Evolutionary conservation across 495 filamentous ascomycete species (phyloP).

Genomic region (Penicillium canariense): DNA sequence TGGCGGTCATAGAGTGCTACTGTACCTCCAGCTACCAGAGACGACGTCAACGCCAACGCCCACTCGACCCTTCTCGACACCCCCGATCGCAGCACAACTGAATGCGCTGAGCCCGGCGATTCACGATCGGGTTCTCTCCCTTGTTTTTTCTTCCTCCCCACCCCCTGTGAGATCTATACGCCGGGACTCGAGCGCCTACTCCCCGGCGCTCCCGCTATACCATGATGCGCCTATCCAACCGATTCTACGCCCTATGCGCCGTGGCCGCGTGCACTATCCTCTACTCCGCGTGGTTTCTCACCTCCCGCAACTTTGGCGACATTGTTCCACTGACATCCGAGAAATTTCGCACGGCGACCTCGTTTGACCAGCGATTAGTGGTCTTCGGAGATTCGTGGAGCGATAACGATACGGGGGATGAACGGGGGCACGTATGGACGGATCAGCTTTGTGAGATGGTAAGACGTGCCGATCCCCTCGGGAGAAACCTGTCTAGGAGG

Average conservation of each 20-base stretch:
- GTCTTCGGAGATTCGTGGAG: conserved; percentile 53
- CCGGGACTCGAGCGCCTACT: no score
- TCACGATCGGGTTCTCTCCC: background rate
- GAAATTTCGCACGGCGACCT: conserved; percentile 20
- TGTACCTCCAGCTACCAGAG: background rate
- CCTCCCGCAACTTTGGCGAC: conserved; percentile 28
- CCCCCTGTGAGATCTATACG: no score
- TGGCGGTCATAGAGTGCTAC: no score
- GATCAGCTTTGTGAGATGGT: conserved; percentile 47
- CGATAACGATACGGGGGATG: conserved; percentile 39
- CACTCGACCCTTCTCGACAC: background rate
- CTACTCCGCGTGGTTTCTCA: conserved; percentile 33
- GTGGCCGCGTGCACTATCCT: conserved; percentile 36
- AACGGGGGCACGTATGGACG: conserved; percentile 42
- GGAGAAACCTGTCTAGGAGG: background rate
- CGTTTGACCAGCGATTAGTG: conserved; percentile 39
- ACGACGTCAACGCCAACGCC: background rate
- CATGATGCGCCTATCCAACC: conserved; percentile 33
- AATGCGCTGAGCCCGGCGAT: background rate
- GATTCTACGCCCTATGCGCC: conserved; percentile 35
- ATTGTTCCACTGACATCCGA: conserved; percentile 19
- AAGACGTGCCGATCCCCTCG: conserved; percentile 9
- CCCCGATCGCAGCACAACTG: background rate
- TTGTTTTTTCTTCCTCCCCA: background rate
- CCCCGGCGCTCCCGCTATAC: background rate